Conservation (phyloP, 768 basidiomycete genomes). For the Phlegmacium glaucopus region DNA sequence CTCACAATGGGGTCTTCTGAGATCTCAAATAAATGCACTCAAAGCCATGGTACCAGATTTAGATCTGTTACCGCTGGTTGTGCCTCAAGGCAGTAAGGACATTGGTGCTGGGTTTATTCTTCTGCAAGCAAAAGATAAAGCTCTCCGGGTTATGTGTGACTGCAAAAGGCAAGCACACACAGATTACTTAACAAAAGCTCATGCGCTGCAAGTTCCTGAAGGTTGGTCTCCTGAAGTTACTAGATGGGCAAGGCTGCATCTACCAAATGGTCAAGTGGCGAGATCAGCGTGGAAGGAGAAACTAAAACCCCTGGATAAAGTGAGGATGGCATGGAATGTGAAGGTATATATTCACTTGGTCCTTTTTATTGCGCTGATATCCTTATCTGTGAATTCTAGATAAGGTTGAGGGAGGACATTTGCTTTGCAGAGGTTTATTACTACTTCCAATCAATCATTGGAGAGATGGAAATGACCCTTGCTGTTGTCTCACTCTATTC, state of each 20-base stretch:
- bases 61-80: not conserved
- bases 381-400: too few relatives aligned
- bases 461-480: not conserved
- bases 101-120: slow-evolving; percentile 13
- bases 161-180: slow-evolving; percentile 3
- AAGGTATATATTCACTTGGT: slow-evolving; percentile 21
- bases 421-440: slow-evolving; percentile 11
- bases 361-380: too few relatives aligned
- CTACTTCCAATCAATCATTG: slow-evolving; percentile 3
- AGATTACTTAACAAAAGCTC: not conserved
- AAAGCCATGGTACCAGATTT: slow-evolving; percentile 11
- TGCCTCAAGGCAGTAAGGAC: slow-evolving; percentile 12
- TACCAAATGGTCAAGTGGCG: slow-evolving; percentile 36
- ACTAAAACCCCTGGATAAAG: slow-evolving; percentile 12
- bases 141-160: not conserved
- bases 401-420: too few relatives aligned
- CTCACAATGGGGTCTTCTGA: slow-evolving; percentile 11
- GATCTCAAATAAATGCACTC: slow-evolving; percentile 15
- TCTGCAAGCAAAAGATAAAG: slow-evolving; percentile 15
- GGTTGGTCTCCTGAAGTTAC: not conserved
- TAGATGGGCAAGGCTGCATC: slow-evolving; percentile 28
- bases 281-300: slow-evolving; percentile 31
- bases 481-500: slow-evolving; percentile 9
- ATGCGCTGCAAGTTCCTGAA: not conserved
- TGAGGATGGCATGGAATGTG: slow-evolving; percentile 27